A percentile compares a stretch with the other conserved stretches of the same genome.
These are phyloP conservation scores for Fusarium lyarnte DNA, from an alignment of 2,329 filamentous ascomycete species.

Conservation along the genomic window DNA sequence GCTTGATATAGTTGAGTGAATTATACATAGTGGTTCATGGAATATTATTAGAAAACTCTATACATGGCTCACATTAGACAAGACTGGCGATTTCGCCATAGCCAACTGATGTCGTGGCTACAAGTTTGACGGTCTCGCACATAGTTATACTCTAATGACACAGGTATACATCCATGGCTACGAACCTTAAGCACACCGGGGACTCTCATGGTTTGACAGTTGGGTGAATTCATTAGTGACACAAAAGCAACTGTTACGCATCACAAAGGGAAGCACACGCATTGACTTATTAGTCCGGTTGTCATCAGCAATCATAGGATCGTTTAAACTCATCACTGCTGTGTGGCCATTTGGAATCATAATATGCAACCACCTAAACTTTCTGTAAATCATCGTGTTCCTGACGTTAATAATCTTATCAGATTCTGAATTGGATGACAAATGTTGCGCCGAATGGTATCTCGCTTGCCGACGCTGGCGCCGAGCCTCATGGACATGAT, in stretches of 20 bases:
- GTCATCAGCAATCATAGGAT: background rate
- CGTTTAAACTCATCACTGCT: background rate
- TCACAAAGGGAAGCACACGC: background rate
- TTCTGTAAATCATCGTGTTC: background rate
- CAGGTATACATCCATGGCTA: background rate
- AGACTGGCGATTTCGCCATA: background rate
- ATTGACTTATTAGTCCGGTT: background rate
- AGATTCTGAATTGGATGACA: conserved; percentile 37
- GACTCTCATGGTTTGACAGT: background rate
- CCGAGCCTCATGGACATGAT: conserved; percentile 23
- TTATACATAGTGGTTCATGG: background rate
- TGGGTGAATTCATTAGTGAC: background rate
- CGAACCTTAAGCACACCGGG: background rate
- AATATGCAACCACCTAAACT: conserved; percentile 3
- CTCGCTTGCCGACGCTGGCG: conserved; percentile 35
- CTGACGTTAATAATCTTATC: conserved; percentile 33
- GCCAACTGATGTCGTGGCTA: background rate
- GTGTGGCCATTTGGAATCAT: conserved; percentile 6
- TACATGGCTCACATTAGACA: background rate
- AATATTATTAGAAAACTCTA: background rate
- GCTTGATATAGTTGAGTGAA: background rate
- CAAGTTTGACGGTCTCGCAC: background rate
- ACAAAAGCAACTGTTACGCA: background rate
- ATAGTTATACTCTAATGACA: background rate
- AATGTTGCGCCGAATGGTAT: conserved; percentile 18